Evolutionary conservation across 2,329 filamentous ascomycete genomes (phyloP).

Genomic region (Aspergillus oerlinghausenensis): DNA sequence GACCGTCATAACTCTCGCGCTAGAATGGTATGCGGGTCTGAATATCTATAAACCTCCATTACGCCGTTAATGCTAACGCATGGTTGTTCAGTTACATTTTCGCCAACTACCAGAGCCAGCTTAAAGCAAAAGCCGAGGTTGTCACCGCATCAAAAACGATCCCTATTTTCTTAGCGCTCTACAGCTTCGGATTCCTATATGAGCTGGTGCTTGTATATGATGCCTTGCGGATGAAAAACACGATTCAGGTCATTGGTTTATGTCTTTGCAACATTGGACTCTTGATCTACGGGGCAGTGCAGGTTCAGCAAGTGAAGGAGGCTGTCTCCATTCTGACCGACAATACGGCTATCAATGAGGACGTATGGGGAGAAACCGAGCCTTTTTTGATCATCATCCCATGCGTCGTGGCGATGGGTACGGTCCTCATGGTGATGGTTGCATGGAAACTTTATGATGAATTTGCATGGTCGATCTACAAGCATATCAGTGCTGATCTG

Average conservation of each 20-base stretch:
- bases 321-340: conserved; percentile 58
- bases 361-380: conserved; percentile 65
- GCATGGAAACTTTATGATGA: conserved; percentile 97
- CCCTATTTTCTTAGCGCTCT: conserved; percentile 89
- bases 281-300: conserved; percentile 86
- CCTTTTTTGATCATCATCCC: conserved; percentile 83
- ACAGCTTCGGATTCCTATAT: conserved; percentile 96
- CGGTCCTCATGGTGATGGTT: conserved; percentile 66
- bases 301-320: conserved; percentile 81
- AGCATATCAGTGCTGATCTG: conserved; percentile 96
- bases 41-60: background rate
- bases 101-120: conserved; percentile 67
- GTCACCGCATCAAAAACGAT: conserved; percentile 59
- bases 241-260: conserved; percentile 94
- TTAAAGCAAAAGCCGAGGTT: conserved; percentile 39
- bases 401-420: conserved; percentile 71
- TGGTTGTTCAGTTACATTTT: conserved; percentile 71
- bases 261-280: conserved; percentile 90
- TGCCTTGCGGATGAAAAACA: conserved; percentile 90
- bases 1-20: conserved; percentile 71
- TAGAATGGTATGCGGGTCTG: conserved; percentile 69
- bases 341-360: conserved; percentile 41
- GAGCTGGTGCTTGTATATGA: conserved; percentile 87
- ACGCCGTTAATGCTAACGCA: background rate
- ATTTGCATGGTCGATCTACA: conserved; percentile 99